Evolutionary conservation across 2,329 filamentous ascomycete genomes (phyloP), one percentile per base, ranked within the genome.

Genomic region (Penicillium decumbens): DNA sequence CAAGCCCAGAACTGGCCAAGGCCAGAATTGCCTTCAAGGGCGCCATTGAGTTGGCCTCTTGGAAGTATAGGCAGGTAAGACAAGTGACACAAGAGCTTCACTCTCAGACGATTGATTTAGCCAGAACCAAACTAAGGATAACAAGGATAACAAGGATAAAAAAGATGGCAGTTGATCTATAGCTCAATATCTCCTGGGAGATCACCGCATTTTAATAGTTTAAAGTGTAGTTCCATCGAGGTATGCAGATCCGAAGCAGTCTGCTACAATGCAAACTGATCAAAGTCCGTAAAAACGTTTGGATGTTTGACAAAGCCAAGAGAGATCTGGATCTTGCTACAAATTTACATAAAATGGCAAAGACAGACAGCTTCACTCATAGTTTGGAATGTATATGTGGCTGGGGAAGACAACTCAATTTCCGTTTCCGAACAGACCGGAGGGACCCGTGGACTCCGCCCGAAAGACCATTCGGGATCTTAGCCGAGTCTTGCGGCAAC

Each of bases 21-120:
- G 49, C 49, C 25, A 53, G 7, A 6, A 58, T 27, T 2, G 43
- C 47, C 30, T 45, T 57, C n/a, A 55, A 42, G 3, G 45, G 46
- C 12, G 50, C 48, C 58, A 61, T 62, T 3, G 5, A 43, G n/a
- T 10, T n/a, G 13, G 3, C 20, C 24, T 8, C 18, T 12, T 29
- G 7, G 30, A 20, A 5, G 3, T 18, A 30, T 38, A 12, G 30
- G 37, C 20, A 44, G 28, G 4, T 32, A 13, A 38, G 4, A 38
- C n/a, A n/a, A 37, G 9, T 38, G 24, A 38, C 6, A 6, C 18
- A 28, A n/a, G 12, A 18, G 10, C 27, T 13, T 13, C 15, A 39
- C 18, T 1, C 20, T 39, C 20, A 8, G 37, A 8, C 13, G 13
- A 39, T 39, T 10, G 13, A 7, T 6, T 12, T 24, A 23, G 5